Conservation (phyloP, 345 rosid species). For the Salix dunnii region DNA sequence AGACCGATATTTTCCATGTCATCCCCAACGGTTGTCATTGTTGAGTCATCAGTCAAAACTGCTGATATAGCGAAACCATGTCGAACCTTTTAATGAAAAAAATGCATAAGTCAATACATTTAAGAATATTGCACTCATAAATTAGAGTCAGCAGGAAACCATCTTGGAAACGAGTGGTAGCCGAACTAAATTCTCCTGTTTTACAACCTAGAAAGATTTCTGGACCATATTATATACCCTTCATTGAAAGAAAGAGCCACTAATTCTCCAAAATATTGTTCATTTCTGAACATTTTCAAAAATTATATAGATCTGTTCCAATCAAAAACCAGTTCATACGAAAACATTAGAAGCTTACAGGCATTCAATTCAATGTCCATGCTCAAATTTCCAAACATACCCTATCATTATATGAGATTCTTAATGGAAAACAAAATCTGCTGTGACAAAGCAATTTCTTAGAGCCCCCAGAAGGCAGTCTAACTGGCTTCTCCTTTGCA, state of each 20-base stretch:
- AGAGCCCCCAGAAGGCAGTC: constrained; percentile 12
- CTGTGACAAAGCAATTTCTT: constrained; percentile 17
- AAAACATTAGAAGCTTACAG: too few relatives aligned
- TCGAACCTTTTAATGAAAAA: constrained; percentile 20
- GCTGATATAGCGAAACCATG: constrained; percentile 33
- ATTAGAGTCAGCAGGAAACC: background rate
- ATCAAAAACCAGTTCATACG: background rate
- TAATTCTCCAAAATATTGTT: background rate
- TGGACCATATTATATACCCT: background rate
- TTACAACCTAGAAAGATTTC: background rate
- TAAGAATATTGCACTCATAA: background rate
- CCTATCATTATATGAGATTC: constrained; percentile 16
- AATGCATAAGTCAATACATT: background rate
- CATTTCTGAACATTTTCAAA: background rate
- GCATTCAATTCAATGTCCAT: background rate
- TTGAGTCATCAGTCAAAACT: constrained; percentile 43
- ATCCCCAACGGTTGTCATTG: constrained; percentile 33
- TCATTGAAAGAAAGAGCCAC: background rate
- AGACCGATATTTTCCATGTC: constrained; percentile 44
- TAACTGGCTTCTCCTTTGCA: constrained; percentile 16
- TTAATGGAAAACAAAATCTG: constrained; percentile 18
- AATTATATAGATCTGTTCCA: background rate
- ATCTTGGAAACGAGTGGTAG: background rate
- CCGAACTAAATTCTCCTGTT: background rate
- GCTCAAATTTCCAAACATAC: constrained; percentile 25